Base-by-base conservation (phyloP, 2,329 filamentous ascomycete genomes). In the Calycina herbarum region DNA sequence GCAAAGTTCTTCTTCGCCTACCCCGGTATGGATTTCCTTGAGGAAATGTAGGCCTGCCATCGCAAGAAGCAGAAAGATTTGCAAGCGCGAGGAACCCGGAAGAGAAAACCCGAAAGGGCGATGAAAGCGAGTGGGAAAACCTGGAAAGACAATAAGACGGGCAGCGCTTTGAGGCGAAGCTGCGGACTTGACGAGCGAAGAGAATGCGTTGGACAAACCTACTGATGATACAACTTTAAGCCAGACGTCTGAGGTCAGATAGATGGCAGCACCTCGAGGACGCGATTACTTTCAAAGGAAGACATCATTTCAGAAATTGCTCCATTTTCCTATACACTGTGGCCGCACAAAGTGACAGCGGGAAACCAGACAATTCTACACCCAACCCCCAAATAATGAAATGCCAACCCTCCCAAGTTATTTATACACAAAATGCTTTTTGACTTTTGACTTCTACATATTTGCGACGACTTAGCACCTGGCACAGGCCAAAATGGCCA, bases 11-110 rank as follows among this genome's bases (percentile, higher is more conserved):
- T 31, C 29, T 31, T 31, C 42, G 8, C 13, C 42, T 27, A 29
- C 56, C 56, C 29, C 59, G 54, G n/a, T 17, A 76, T 76, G 71
- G 84, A 87, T 74, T 80, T 82, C 8, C 86, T 95, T 78, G 94
- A 97, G 67, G 88, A 91, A 68, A 80, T 95, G 64, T 89, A 92
- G 73, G 82, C 88, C 48, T 89, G 89, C 58, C 95, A 99, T 77
- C 89, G 92, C 73, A 95, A 92, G 78, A 94, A 99, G 79, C 88
- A 91, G 77, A 89, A 89, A 72, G 94, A 98, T 67, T 83, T 99
- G 31, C 92, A 96, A 77, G 85, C 87, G 61, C 88, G 90, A 67
- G 88, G 96, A 74, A 97, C 92, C 5, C 93, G 90, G 79, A 98
- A 97, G 84, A 99, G 80, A 93, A 88, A 86, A 94, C 84, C 71